Conservation (phyloP, 2,329 filamentous ascomycete genomes). For the Aureobasidium pullulans region DNA sequence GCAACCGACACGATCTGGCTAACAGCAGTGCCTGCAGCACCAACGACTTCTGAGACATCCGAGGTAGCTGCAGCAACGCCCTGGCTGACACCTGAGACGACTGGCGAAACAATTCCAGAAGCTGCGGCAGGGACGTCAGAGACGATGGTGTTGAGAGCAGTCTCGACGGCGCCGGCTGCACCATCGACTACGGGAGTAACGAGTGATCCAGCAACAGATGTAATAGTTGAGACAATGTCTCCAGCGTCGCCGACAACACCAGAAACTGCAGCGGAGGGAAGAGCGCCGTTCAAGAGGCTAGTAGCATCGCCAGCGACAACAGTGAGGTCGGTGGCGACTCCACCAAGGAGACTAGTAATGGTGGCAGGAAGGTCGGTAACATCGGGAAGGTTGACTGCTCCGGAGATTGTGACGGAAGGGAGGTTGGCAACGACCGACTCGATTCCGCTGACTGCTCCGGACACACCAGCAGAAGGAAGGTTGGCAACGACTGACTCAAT, state of each 20-base stretch:
- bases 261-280: no score
- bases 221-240: no score
- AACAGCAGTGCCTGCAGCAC: not conserved
- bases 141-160: not conserved
- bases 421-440: not conserved
- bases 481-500: not conserved
- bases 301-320: no score
- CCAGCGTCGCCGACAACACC: no score
- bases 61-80: not conserved
- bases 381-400: no score
- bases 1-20: not conserved
- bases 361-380: not conserved
- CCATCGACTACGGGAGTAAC: not conserved
- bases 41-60: not conserved
- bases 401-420: not conserved
- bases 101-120: not conserved
- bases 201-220: not conserved
- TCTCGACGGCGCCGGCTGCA: not conserved
- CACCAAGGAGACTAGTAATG: not conserved
- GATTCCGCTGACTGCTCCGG: not conserved
- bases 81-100: not conserved
- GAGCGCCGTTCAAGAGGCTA: not conserved
- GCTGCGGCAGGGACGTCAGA: not conserved
- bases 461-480: not conserved
- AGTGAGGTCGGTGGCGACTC: not conserved